Evolutionary conservation across 2,329 filamentous ascomycete species (phyloP).

Genomic region (Hortaea werneckii): DNA sequence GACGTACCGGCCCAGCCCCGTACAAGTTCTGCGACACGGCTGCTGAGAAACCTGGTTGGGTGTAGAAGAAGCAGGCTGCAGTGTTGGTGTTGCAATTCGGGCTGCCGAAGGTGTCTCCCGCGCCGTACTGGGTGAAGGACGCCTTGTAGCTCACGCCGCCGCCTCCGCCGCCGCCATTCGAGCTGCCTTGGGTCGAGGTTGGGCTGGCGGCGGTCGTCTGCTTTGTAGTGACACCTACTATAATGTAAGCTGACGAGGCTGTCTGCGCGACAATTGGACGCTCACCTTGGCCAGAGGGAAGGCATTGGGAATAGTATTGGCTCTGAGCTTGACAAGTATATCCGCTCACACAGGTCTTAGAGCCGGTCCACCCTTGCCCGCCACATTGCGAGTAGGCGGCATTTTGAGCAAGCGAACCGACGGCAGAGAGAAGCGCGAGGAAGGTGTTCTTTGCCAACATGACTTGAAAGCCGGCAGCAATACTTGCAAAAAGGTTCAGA

Average conservation of each 20-base stretch:
- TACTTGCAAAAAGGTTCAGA: no score
- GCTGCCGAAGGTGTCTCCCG: constrained; percentile 19
- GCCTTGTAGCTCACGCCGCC: constrained; percentile 11
- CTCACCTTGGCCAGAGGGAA: constrained; percentile 2
- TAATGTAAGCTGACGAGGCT: no score
- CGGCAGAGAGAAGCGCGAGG: constrained; percentile 6
- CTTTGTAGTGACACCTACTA: no score
- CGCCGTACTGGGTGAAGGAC: constrained; percentile 27
- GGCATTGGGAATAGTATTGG: constrained; percentile 17
- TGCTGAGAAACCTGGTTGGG: constrained; percentile 25
- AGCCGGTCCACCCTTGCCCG: constrained; percentile 12
- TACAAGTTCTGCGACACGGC: constrained; percentile 31
- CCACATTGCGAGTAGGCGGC: constrained; percentile 15
- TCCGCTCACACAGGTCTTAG: constrained; percentile 13
- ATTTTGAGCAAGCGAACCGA: constrained; percentile 4
- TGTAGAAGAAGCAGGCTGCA: constrained; percentile 29
- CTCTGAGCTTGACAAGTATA: constrained; percentile 12
- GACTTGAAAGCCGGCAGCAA: no score
- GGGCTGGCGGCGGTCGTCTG: not conserved
- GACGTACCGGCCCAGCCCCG: constrained; percentile 22
- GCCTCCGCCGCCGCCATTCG: not conserved
- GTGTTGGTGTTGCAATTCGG: constrained; percentile 28
- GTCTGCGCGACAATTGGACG: no score
- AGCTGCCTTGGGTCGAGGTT: not conserved
- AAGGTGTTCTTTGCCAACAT: constrained; percentile 5